A percentile compares a stretch with the other conserved stretches of the same genome.
These are phyloP conservation scores for Exophiala alcalophila DNA, from an alignment of 2,329 filamentous ascomycete genomes.

Conservation along the genomic window DNA sequence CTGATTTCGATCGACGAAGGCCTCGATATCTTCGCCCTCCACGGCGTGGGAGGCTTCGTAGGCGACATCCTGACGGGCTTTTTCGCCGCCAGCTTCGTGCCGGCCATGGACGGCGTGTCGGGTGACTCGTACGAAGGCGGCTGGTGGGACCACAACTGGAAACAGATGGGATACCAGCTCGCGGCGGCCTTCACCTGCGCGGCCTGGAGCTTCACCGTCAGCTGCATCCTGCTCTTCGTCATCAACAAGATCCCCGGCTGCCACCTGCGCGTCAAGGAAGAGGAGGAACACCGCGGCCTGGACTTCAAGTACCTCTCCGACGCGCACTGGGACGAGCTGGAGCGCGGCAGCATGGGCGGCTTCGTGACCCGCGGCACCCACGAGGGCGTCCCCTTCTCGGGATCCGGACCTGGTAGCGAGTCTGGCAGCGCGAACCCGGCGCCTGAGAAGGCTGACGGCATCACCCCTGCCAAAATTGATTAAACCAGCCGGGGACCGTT, in stretches of 20 bases:
- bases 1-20: constrained; percentile 56
- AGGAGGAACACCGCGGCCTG: constrained; percentile 53
- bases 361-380: constrained; percentile 2
- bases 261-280: constrained; percentile 54
- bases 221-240: constrained; percentile 52
- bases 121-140: constrained; percentile 47
- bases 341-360: constrained; percentile 1
- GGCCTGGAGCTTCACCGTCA: constrained; percentile 54
- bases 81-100: constrained; percentile 51
- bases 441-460: too few species aligned
- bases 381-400: constrained; percentile 16
- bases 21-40: constrained; percentile 59
- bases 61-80: constrained; percentile 57
- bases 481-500: too few species aligned
- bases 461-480: too few species aligned
- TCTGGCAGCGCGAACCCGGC: constrained; percentile 8
- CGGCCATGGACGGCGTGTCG: constrained; percentile 52
- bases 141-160: constrained; percentile 52
- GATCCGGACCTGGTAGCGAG: constrained; percentile 17
- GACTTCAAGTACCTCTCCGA: constrained; percentile 52
- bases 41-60: constrained; percentile 57
- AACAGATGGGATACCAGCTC: constrained; percentile 57
- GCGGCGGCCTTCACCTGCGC: constrained; percentile 56
- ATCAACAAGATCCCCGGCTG: constrained; percentile 58
- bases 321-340: constrained; percentile 19